Conservation (phyloP, 1,284 basidiomycete species). For the Apiotrichum veenhuisii region DNA sequence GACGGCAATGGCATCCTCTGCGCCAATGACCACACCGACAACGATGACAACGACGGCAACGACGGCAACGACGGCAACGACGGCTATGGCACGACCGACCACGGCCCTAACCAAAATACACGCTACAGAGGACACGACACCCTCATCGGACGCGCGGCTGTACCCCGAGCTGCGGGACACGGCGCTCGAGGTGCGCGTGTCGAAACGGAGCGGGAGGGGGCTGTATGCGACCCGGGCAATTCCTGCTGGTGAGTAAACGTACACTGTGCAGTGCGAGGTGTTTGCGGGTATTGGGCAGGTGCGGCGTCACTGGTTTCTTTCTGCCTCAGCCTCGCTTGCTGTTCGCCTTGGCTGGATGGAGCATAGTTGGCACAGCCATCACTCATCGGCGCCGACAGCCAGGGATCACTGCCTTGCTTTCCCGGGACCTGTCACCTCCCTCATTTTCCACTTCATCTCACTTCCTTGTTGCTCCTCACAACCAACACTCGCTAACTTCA, state of each 20-base stretch:
- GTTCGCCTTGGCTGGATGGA: too few relatives aligned
- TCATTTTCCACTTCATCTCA: not conserved
- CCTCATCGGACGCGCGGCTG: not conserved
- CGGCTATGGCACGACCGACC: too few relatives aligned
- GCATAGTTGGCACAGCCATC: too few relatives aligned
- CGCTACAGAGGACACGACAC: not conserved
- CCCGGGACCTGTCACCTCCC: not conserved
- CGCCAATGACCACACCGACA: too few relatives aligned
- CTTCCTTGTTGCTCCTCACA: not conserved
- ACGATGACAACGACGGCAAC: too few relatives aligned
- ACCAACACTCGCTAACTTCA: not conserved
- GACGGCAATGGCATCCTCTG: too few relatives aligned
- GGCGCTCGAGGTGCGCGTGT: constrained; percentile 24
- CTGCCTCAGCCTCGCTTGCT: too few relatives aligned
- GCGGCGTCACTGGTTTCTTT: too few relatives aligned
- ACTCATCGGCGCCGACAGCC: not conserved
- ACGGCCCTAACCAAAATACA: not conserved
- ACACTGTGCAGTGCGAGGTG: not conserved
- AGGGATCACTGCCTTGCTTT: not conserved
- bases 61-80: too few relatives aligned
- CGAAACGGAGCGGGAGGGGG: constrained; percentile 29
- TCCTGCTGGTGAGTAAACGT: constrained; percentile 21
- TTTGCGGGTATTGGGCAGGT: too few relatives aligned
- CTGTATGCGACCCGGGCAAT: constrained; percentile 24
- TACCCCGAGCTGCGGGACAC: constrained; percentile 11